phyloP scores from a whole-genome alignment of 2,329 filamentous ascomycete species.

The Aspergillus glaucus region DNA sequence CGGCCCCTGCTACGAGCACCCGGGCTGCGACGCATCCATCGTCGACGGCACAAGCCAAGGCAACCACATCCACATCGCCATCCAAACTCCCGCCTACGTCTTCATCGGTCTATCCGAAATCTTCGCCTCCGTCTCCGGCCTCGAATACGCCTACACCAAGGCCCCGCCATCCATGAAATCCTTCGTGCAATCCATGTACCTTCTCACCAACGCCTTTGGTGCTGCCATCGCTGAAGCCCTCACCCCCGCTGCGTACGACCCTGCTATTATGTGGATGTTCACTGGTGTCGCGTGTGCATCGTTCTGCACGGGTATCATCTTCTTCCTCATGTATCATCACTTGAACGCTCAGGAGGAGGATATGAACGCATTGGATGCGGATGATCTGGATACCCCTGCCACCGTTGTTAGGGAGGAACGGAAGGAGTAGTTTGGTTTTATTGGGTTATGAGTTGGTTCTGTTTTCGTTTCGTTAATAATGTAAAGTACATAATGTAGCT shows the following conservation, averaged over 20 bases:
- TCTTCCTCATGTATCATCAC: conserved; percentile 47
- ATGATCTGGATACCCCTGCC: conserved; percentile 18
- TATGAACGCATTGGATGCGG: conserved; percentile 45
- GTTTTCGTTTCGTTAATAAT: too few species aligned
- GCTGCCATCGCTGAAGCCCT: conserved; percentile 57
- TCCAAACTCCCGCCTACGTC: conserved; percentile 41
- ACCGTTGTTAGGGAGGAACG: too few species aligned
- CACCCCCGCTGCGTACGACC: conserved; percentile 56
- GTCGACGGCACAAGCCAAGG: conserved; percentile 27
- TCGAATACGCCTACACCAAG: conserved; percentile 70
- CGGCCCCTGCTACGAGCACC: conserved; percentile 46
- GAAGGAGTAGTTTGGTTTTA: background rate
- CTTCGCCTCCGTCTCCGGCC: conserved; percentile 59
- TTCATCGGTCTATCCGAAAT: conserved; percentile 49
- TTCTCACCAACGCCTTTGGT: conserved; percentile 55
- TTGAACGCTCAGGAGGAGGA: conserved; percentile 45
- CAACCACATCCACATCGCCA: conserved; percentile 41
- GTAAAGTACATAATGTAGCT: too few species aligned
- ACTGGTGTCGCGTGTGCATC: conserved; percentile 49
- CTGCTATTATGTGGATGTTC: conserved; percentile 63
- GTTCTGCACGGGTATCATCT: conserved; percentile 45
- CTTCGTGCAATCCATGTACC: conserved; percentile 51
- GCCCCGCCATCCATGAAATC: conserved; percentile 64
- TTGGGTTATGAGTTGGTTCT: background rate
- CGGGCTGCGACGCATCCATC: conserved; percentile 27